These are phyloP conservation scores for Microbotryomycetes sp. DNA, from an alignment of 1,284 basidiomycete species.

Conservation along the genomic window DNA sequence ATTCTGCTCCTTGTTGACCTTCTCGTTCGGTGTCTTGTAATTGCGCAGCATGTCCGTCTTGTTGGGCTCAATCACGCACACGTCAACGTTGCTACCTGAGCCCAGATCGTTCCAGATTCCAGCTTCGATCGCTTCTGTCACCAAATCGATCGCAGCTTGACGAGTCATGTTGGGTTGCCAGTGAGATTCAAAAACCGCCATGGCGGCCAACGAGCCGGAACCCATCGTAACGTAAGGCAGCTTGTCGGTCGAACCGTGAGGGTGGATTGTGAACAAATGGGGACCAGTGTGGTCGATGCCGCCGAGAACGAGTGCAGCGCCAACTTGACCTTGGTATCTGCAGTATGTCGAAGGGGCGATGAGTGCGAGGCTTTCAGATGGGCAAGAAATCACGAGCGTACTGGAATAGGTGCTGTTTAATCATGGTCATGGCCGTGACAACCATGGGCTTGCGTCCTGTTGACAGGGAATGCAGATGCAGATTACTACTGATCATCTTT, in stretches of 20 bases:
- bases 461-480: conserved; percentile 78
- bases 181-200: conserved; percentile 90
- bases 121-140: conserved; percentile 78
- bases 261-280: conserved; percentile 92
- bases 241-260: conserved; percentile 97
- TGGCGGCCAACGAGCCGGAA: conserved; percentile 88
- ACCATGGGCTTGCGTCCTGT: conserved; percentile 82
- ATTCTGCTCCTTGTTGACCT: conserved; percentile 65
- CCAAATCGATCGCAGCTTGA: conserved; percentile 73
- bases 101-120: conserved; percentile 99
- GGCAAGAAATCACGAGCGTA: conserved; percentile 42
- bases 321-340: conserved; percentile 89
- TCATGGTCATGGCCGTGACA: conserved; percentile 97
- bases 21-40: conserved; percentile 82
- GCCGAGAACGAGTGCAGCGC: conserved; percentile 93
- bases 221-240: conserved; percentile 99
- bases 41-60: conserved; percentile 71
- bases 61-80: conserved; percentile 81
- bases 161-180: conserved; percentile 81
- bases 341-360: background rate
- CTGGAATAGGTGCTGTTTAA: conserved; percentile 80
- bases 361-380: background rate
- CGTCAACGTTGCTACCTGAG: conserved; percentile 95
- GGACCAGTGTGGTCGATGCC: conserved; percentile 89
- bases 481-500: conserved; percentile 84